phyloP scores from a whole-genome alignment of 805 yeast species.

The Blastobotrys terrestris region DNA sequence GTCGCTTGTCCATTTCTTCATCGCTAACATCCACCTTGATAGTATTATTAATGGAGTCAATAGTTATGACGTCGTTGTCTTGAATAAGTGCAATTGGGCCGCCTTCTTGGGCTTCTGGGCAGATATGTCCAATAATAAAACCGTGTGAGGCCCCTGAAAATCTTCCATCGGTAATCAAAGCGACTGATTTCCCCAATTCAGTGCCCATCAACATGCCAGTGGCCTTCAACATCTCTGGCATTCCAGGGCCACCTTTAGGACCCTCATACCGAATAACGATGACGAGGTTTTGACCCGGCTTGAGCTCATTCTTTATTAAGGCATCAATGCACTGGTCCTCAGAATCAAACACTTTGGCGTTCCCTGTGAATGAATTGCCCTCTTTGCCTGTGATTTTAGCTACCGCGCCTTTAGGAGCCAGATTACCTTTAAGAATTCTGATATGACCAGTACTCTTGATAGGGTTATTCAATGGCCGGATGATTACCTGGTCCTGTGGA shows the following conservation, averaged over 20 bases:
- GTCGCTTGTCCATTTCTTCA: slow-evolving; percentile 66
- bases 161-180: slow-evolving; percentile 92
- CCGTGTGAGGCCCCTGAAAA: slow-evolving; percentile 99
- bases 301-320: slow-evolving; percentile 81
- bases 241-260: slow-evolving; percentile 98
- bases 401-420: slow-evolving; percentile 91
- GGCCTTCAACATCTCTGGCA: slow-evolving; percentile 99
- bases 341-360: slow-evolving; percentile 79
- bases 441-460: slow-evolving; percentile 85
- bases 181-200: slow-evolving; percentile 82
- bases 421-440: slow-evolving; percentile 73
- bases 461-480: slow-evolving; percentile 69
- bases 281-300: slow-evolving; percentile 87
- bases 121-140: slow-evolving; percentile 93
- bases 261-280: slow-evolving; percentile 94
- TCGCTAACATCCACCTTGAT: slow-evolving; percentile 73
- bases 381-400: slow-evolving; percentile 98
- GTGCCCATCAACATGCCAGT: slow-evolving; percentile 95
- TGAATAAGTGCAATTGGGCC: slow-evolving; percentile 92
- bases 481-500: slow-evolving; percentile 73
- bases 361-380: slow-evolving; percentile 89
- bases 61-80: slow-evolving; percentile 83
- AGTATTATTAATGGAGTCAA: slow-evolving; percentile 84
- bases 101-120: slow-evolving; percentile 95
- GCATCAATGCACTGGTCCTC: slow-evolving; percentile 78